Evolutionary conservation across 352 stramenopile genomes (phyloP), one percentile per base, ranked within the genome.

Genomic region (Globisporangium canariense): DNA sequence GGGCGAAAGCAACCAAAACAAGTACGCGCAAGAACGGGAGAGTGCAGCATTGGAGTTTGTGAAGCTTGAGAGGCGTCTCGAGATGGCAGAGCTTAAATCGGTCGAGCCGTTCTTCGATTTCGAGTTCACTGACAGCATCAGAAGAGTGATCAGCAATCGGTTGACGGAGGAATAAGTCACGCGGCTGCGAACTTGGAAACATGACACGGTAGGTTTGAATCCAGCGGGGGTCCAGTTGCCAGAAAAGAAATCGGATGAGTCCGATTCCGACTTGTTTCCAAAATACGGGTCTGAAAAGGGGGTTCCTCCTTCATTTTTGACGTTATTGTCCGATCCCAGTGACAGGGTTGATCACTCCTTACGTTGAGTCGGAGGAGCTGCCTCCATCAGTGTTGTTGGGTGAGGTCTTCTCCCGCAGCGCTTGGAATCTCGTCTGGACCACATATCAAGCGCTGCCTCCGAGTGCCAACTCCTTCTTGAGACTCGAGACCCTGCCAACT

Each of bases 31-130:
- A 57, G 63, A 28, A 30, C 22, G 40, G 62, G 76, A 66, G 65
- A 71, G 25, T 7, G 65, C 68, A 51, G 70, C 78, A 18, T 52
- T 50, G 18, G 38, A 36, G 2, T 84, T 87, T 65, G 38, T 83
- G 13, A 58, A 71, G 55, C 43, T 64, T 36, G 72, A 65, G 30
- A 32, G 64, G 25, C 58, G 70, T 28, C 59, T 83, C n/a, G 68
- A 78, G 30, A 47, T 49, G 62, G 74, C 69, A 8, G 52, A 67
- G 7, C 72, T 67, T 16, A 46, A 60, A 2, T 65, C 64, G 0
- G 30, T 84, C 16, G 78, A 84, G 34, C 50, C 71, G 59, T 74
- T 69, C 28, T 67, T 79, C 25, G 58, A 78, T 22, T 61, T 83
- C 2, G 64, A 71, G 61, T 69, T 60, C 50, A 59, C 69, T 53